Conservation (phyloP, 1,284 basidiomycete species). For the Microbotryum scabiosae region DNA sequence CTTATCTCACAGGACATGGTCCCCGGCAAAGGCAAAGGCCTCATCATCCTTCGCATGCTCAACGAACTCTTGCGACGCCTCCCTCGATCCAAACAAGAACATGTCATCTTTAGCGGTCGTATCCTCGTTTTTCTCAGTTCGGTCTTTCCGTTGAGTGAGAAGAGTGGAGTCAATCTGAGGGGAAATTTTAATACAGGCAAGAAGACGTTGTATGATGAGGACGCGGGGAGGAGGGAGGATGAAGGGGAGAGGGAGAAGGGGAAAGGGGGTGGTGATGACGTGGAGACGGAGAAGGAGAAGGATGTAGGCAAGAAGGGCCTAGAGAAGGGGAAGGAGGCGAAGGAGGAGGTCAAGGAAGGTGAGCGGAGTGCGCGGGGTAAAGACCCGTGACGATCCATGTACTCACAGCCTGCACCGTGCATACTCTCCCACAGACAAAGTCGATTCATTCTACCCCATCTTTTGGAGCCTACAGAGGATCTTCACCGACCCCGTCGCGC, state of each 20-base stretch:
- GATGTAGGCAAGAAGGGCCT: slow-evolving; percentile 20
- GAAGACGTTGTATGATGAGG: slow-evolving; percentile 35
- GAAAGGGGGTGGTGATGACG: background rate
- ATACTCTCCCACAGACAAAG: slow-evolving; percentile 1
- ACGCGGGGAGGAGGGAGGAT: slow-evolving; percentile 1
- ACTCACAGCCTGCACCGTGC: background rate
- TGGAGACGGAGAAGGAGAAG: slow-evolving; percentile 7
- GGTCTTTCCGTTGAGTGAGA: slow-evolving; percentile 76
- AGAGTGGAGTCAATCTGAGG: slow-evolving; percentile 79
- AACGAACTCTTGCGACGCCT: slow-evolving; percentile 78
- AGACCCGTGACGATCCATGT: slow-evolving; percentile 21
- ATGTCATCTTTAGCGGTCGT: slow-evolving; percentile 73
- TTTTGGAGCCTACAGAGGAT: slow-evolving; percentile 68
- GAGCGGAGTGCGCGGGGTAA: slow-evolving; percentile 2
- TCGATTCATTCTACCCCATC: slow-evolving; percentile 57
- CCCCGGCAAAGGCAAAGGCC: slow-evolving; percentile 75
- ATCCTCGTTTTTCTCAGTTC: slow-evolving; percentile 75
- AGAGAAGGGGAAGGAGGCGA: slow-evolving; percentile 15
- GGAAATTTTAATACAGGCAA: slow-evolving; percentile 66
- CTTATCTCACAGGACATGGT: slow-evolving; percentile 51
- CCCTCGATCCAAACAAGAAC: slow-evolving; percentile 66
- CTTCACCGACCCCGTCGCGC: slow-evolving; percentile 34
- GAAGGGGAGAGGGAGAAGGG: background rate
- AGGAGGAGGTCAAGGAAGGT: slow-evolving; percentile 3
- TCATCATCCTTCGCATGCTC: slow-evolving; percentile 68